A percentile compares a stretch with the other conserved stretches of the same genome.
Conservation (phyloP, 1,284 basidiomycete genomes). For the Mycena citricolor region DNA sequence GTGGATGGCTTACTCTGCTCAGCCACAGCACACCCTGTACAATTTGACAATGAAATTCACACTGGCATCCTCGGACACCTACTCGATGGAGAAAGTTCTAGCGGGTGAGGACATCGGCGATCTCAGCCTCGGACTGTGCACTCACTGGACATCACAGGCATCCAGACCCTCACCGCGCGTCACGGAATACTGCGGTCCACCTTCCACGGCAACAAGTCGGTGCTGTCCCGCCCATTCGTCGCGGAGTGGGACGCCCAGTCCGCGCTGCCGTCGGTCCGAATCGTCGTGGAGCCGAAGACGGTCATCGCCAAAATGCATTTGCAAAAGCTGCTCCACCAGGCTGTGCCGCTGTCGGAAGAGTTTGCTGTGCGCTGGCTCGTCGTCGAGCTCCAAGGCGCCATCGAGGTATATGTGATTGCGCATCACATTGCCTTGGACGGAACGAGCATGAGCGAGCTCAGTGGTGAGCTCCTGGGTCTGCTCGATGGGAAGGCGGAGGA, state of each 20-base stretch:
- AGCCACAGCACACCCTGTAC: too few species aligned
- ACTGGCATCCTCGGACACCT: too few species aligned
- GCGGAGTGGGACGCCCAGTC: background rate
- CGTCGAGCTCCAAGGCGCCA: background rate
- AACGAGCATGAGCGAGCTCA: constrained; percentile 3
- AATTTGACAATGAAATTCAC: too few species aligned
- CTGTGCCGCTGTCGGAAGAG: background rate
- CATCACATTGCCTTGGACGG: constrained; percentile 1
- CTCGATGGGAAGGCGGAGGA: too few species aligned
- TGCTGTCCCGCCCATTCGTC: background rate
- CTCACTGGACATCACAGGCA: too few species aligned
- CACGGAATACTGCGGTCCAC: constrained; percentile 1
- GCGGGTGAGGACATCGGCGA: too few species aligned
- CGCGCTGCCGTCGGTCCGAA: background rate
- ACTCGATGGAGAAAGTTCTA: too few species aligned
- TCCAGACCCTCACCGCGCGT: background rate
- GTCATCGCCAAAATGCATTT: too few species aligned
- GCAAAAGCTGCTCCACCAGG: background rate
- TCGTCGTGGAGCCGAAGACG: too few species aligned
- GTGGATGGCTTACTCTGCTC: too few species aligned
- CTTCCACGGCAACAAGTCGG: background rate
- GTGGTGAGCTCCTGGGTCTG: too few species aligned
- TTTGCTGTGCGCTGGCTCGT: background rate
- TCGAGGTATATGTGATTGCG: background rate
- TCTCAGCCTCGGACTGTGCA: too few species aligned